Conservation (phyloP, 805 yeast species). For the Saturnispora silvae region DNA sequence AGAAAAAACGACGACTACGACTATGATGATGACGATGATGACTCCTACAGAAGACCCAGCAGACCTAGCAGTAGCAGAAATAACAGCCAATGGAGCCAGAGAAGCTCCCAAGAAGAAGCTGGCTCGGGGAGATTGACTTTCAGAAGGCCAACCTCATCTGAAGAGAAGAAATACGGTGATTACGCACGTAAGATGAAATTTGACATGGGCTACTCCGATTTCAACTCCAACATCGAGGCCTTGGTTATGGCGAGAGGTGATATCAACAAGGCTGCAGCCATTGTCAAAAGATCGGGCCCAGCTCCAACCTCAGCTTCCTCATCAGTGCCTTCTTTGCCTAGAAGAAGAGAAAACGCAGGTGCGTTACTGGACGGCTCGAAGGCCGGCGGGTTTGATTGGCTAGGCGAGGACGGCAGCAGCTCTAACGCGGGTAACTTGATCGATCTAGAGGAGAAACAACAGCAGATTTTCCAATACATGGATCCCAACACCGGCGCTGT, state of each 20-base stretch:
- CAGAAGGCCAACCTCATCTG: slow-evolving; percentile 43
- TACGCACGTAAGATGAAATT: slow-evolving; percentile 37
- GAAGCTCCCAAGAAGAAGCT: neutral
- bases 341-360: slow-evolving; percentile 26
- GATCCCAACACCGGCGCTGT: slow-evolving; percentile 64
- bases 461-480: slow-evolving; percentile 53
- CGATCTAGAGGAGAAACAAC: slow-evolving; percentile 18
- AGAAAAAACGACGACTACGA: slow-evolving; percentile 7
- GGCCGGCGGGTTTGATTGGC: slow-evolving; percentile 29
- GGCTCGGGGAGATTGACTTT: slow-evolving; percentile 30
- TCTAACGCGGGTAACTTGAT: slow-evolving; percentile 22
- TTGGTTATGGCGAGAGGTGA: slow-evolving; percentile 50
- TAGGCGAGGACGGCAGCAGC: slow-evolving; percentile 14
- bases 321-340: slow-evolving; percentile 38
- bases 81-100: neutral
- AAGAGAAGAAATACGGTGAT: slow-evolving; percentile 39
- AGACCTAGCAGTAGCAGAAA: neutral
- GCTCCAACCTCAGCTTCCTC: neutral
- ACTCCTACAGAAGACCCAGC: neutral
- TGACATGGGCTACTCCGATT: slow-evolving; percentile 47
- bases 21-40: slow-evolving; percentile 4
- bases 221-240: slow-evolving; percentile 54
- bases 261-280: slow-evolving; percentile 46
- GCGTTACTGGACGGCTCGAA: slow-evolving; percentile 23
- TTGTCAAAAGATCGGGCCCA: slow-evolving; percentile 35